Evolutionary conservation across 2,329 filamentous ascomycete species (phyloP), one percentile per base, ranked within the genome.

Genomic region (Acarospora socialis): DNA sequence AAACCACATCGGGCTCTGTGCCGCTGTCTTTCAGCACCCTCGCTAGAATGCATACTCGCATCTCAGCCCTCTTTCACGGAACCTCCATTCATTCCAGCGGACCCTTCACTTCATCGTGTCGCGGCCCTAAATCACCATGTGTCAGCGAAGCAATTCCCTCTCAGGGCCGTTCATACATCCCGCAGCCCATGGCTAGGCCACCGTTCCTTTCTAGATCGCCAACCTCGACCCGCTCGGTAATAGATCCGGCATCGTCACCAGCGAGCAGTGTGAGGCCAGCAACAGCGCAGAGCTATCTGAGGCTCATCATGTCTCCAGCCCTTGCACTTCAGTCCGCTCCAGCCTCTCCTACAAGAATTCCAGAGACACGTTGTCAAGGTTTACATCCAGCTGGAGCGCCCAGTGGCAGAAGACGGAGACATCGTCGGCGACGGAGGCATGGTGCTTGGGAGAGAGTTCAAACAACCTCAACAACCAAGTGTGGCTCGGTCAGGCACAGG

Each of bases 381-480:
- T 12, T 12, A 25, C 23, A 13, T 25, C 12, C 12, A 25, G 16
- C 12, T 13, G 8, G 12, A 25, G 23, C 8, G 23, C 23, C 16
- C 5, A 25, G 12, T 13, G 5, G 7, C 4, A 13, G 6, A 25
- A n/a, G 7, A 25, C 23, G 8, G 2, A n/a, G 16, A 10, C 5
- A 25, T 4, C 5, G 23, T 25, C 23, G n/a, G n/a, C 8, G 23
- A 25, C 12, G 5, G 14, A 16, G 12, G 15, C 15, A 21, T 5
- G 9, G 34, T 28, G 23, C 8, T 12, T 21, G 21, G 7, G 26
- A 14, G 17, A 21, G 17, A 15, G 27, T 31, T n/a, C 34, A 35
- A 28, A 64, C 34, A 73, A 68, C 46, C 61, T 70, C 70, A 3
- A 65, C 64, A 55, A 50, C 74, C 31, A 61, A 62, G 46, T 72